Evolutionary conservation across 768 basidiomycete species (phyloP).

Genomic region (Ramaria sp.): DNA sequence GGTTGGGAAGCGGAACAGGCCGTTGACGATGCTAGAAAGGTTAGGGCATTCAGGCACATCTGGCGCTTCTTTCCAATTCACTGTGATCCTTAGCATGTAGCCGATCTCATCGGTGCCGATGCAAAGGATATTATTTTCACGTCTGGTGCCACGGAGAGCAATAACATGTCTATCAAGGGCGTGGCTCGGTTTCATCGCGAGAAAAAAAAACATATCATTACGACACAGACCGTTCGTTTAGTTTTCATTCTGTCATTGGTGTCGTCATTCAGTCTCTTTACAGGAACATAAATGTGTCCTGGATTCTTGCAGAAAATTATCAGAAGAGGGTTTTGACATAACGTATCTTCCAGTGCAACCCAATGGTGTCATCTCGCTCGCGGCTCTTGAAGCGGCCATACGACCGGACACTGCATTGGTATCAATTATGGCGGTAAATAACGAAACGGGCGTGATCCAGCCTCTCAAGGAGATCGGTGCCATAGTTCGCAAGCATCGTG

Average conservation of each 20-base stretch:
- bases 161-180: conserved; percentile 97
- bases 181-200: conserved; percentile 92
- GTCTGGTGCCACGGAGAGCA: conserved; percentile 94
- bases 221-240: conserved; percentile 75
- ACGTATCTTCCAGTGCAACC: conserved; percentile 92
- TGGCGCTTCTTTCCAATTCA: background rate
- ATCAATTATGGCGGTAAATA: conserved; percentile 98
- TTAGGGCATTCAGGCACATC: conserved; percentile 16
- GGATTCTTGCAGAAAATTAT: conserved; percentile 91
- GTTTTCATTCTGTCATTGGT: background rate
- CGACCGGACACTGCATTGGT: conserved; percentile 90
- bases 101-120: conserved; percentile 88
- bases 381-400: conserved; percentile 76
- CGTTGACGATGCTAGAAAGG: conserved; percentile 86
- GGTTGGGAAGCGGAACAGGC: conserved; percentile 98
- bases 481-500: conserved; percentile 75
- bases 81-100: conserved; percentile 52
- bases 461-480: conserved; percentile 92
- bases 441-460: conserved; percentile 98
- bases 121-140: conserved; percentile 96
- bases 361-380: conserved; percentile 74
- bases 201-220: conserved; percentile 89
- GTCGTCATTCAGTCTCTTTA: background rate
- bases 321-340: conserved; percentile 94
- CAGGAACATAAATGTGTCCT: conserved; percentile 99